Conservation (phyloP, 495 filamentous ascomycete genomes). For the Friedmanniomyces simplex region DNA sequence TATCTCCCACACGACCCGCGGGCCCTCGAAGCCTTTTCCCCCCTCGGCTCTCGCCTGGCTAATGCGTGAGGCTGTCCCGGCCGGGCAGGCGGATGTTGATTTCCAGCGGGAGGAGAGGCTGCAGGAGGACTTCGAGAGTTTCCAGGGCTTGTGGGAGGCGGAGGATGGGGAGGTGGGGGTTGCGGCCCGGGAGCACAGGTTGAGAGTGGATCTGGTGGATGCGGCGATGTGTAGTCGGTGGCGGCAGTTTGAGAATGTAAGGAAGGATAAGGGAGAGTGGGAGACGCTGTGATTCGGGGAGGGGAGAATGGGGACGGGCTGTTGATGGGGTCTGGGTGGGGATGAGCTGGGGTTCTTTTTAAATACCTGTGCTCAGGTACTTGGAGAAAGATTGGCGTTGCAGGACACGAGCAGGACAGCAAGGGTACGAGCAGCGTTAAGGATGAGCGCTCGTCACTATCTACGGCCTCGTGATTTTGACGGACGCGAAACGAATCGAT, state of each 20-base stretch:
- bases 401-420: too few relatives aligned
- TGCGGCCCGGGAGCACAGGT: neutral
- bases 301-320: too few relatives aligned
- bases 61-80: constrained; percentile 3
- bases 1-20: neutral
- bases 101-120: constrained; percentile 7
- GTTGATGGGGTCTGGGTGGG: too few relatives aligned
- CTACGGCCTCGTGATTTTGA: too few relatives aligned
- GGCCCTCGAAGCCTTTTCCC: neutral
- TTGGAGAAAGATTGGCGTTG: too few relatives aligned
- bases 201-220: constrained; percentile 10
- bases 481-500: too few relatives aligned
- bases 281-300: neutral
- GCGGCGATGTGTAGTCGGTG: constrained; percentile 13
- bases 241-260: constrained; percentile 5
- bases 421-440: too few relatives aligned
- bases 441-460: too few relatives aligned
- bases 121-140: constrained; percentile 14
- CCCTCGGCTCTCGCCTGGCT: constrained; percentile 6
- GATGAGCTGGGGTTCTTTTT: too few relatives aligned
- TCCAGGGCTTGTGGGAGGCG: constrained; percentile 11
- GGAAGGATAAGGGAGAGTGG: constrained; percentile 1
- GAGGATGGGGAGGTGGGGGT: constrained; percentile 4
- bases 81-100: neutral
- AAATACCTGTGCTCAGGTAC: too few relatives aligned